Evolutionary conservation across 2,329 filamentous ascomycete species (phyloP).

Genomic region (Phoma herbarum): DNA sequence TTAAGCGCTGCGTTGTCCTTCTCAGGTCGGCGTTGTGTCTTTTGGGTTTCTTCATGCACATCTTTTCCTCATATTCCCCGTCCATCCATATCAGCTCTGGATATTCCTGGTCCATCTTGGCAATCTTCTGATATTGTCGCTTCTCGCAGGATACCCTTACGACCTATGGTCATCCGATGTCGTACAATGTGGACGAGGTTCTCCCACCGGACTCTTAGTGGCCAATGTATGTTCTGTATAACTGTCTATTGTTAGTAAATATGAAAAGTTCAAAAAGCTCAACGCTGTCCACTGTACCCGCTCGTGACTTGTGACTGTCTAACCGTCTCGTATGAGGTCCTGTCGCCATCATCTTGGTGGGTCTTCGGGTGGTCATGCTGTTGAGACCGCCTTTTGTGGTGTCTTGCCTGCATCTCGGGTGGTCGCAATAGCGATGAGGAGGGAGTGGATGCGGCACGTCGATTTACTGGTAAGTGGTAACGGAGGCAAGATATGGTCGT

Average conservation of each 20-base stretch:
- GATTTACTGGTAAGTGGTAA: too few relatives aligned
- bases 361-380: too few relatives aligned
- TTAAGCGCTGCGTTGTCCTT: conserved; percentile 20
- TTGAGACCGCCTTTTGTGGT: too few relatives aligned
- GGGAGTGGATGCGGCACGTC: too few relatives aligned
- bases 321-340: too few relatives aligned
- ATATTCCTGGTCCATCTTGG: conserved; percentile 25
- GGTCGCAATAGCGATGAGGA: too few relatives aligned
- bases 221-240: conserved; percentile 39
- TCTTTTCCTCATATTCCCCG: conserved; percentile 33
- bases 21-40: conserved; percentile 26
- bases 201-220: conserved; percentile 26
- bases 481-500: too few relatives aligned
- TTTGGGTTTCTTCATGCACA: conserved; percentile 27
- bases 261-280: conserved; percentile 24
- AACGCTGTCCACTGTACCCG: not conserved
- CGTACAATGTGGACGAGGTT: conserved; percentile 27
- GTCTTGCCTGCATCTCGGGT: too few relatives aligned
- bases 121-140: conserved; percentile 30
- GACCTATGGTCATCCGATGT: conserved; percentile 28
- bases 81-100: conserved; percentile 28
- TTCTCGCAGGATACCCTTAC: conserved; percentile 36
- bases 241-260: conserved; percentile 37
- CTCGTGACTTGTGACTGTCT: not conserved
- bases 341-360: too few relatives aligned